These are phyloP conservation scores for Grigorovia jiainica DNA, from an alignment of 805 yeast species.

Conservation along the genomic window DNA sequence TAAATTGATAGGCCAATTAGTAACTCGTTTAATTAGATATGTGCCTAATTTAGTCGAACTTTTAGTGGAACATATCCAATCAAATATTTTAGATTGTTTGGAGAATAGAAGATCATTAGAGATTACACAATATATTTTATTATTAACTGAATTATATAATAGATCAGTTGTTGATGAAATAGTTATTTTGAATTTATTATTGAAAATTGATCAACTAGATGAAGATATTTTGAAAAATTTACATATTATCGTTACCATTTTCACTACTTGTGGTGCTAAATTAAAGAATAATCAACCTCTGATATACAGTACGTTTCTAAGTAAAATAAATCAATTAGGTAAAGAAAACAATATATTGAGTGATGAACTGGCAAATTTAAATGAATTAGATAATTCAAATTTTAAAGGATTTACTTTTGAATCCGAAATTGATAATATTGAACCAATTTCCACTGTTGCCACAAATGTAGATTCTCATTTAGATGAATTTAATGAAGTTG, in stretches of 20 bases:
- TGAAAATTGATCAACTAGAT: conserved; percentile 39
- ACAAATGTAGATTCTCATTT: conserved; percentile 36
- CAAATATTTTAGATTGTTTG: conserved; percentile 49
- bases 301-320: too few relatives aligned
- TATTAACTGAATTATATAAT: conserved; percentile 35
- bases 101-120: conserved; percentile 5
- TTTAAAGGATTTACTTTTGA: too few relatives aligned
- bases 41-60: conserved; percentile 61
- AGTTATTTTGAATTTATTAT: conserved; percentile 37
- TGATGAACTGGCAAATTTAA: conserved; percentile 40
- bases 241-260: conserved; percentile 41
- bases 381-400: conserved; percentile 38
- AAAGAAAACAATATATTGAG: conserved; percentile 41
- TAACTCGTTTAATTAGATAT: conserved; percentile 28
- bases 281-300: too few relatives aligned
- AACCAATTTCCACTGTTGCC: too few relatives aligned
- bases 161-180: conserved; percentile 51
- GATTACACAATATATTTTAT: not conserved
- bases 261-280: conserved; percentile 48
- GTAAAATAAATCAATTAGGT: conserved; percentile 47
- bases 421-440: too few relatives aligned
- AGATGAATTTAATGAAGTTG: conserved; percentile 35
- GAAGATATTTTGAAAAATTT: conserved; percentile 33
- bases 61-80: conserved; percentile 41
- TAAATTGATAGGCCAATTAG: not conserved